Conservation (phyloP, 176 grass and related monocot species). For the Metroxylon sagu region DNA sequence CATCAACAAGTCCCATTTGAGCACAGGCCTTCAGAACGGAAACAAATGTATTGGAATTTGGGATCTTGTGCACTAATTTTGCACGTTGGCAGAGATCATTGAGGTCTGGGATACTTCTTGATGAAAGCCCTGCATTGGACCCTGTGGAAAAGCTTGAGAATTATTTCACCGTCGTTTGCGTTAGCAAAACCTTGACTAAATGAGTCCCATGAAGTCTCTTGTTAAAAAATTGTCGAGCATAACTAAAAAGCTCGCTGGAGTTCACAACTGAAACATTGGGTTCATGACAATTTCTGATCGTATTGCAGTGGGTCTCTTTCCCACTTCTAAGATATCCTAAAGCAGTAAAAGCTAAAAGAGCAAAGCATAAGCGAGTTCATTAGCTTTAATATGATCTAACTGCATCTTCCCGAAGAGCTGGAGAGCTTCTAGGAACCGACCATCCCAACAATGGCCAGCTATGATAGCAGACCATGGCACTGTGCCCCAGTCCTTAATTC, state of each 20-base stretch:
- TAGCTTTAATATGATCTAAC: conserved; percentile 26
- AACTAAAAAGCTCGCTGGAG: conserved; percentile 26
- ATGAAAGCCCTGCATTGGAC: conserved; percentile 44
- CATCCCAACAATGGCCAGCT: conserved; percentile 43
- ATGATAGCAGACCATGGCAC: conserved; percentile 44
- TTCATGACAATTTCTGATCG: conserved; percentile 47
- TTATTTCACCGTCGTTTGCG: conserved; percentile 22
- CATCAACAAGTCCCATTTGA: conserved; percentile 34
- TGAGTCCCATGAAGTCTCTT: conserved; percentile 28
- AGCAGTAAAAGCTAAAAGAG: conserved; percentile 39
- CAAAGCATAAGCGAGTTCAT: conserved; percentile 57
- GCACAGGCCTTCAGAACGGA: conserved; percentile 49
- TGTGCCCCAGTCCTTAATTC: conserved; percentile 29
- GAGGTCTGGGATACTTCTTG: conserved; percentile 55
- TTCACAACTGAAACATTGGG: conserved; percentile 31
- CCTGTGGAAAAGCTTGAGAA: conserved; percentile 32
- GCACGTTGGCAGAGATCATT: conserved; percentile 36
- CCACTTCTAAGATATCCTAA: conserved; percentile 26
- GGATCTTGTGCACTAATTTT: conserved; percentile 41
- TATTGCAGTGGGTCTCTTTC: conserved; percentile 42
- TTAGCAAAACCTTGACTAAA: conserved; percentile 30
- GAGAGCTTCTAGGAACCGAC: conserved; percentile 42
- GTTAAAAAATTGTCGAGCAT: conserved; percentile 27
- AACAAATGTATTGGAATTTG: conserved; percentile 33
- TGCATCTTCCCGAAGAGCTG: conserved; percentile 56